Conservation (phyloP, 1,139 yeast genomes). For the Taiozyma onychis region DNA sequence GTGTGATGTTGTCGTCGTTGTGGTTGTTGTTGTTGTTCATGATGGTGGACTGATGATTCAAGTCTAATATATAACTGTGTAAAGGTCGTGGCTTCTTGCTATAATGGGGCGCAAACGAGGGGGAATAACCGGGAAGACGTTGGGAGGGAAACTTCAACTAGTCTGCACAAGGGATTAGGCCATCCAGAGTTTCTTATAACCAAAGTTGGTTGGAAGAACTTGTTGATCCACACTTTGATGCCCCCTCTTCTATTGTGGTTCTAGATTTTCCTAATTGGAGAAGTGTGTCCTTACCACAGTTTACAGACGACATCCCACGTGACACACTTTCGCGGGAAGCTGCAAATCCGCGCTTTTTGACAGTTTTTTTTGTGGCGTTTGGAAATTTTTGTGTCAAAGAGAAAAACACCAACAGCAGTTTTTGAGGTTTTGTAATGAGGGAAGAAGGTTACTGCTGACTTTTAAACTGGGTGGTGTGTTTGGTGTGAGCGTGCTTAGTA, state of each 20-base stretch:
- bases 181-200: background rate
- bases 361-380: background rate
- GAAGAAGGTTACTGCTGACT: too few species aligned
- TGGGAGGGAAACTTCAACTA: background rate
- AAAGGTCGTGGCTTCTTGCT: background rate
- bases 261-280: background rate
- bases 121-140: background rate
- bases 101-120: background rate
- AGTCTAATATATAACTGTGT: background rate
- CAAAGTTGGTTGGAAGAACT: background rate
- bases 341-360: too few species aligned
- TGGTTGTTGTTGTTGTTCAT: conserved; percentile 3
- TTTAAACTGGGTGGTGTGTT: too few species aligned
- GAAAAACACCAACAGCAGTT: too few species aligned
- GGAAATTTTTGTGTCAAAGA: background rate
- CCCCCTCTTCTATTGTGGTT: background rate
- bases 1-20: conserved; percentile 38
- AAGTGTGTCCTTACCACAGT: conserved; percentile 1
- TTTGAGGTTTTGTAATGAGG: too few species aligned
- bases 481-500: too few species aligned
- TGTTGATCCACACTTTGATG: conserved; percentile 1
- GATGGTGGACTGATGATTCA: background rate
- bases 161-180: background rate
- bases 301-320: conserved; percentile 8
- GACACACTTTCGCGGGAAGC: background rate